These are phyloP conservation scores for Trypanosoma conorhini DNA, from an alignment of 208 protist species.

Conservation along the genomic window DNA sequence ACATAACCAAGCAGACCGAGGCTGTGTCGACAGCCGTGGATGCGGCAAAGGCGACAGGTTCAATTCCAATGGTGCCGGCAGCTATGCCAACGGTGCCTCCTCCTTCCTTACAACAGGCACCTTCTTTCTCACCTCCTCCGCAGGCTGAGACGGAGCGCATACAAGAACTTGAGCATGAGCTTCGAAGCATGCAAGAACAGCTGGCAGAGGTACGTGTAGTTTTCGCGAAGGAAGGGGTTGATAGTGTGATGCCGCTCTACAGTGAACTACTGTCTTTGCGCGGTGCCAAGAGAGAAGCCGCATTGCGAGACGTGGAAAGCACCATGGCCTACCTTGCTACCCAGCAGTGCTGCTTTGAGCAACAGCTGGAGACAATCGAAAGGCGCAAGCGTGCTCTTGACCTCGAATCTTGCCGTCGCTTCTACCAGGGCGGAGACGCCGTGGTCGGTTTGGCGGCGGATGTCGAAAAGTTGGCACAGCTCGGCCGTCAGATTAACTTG, in stretches of 20 bases:
- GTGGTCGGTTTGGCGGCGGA: constrained; percentile 4
- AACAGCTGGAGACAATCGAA: constrained; percentile 8
- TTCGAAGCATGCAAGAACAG: constrained; percentile 20
- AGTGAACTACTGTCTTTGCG: constrained; percentile 53
- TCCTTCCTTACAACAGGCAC: background rate
- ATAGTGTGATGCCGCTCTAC: constrained; percentile 51
- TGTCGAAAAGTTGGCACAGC: constrained; percentile 20
- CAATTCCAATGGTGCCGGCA: background rate
- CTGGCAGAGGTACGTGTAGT: constrained; percentile 45
- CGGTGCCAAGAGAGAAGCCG: constrained; percentile 16
- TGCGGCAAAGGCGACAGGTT: background rate
- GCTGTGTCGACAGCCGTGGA: background rate
- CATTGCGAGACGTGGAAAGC: constrained; percentile 13
- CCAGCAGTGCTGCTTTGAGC: constrained; percentile 19
- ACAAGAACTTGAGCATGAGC: constrained; percentile 15
- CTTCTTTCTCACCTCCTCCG: background rate
- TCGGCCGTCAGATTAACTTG: constrained; percentile 13
- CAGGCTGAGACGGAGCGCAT: background rate
- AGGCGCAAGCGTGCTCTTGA: constrained; percentile 5
- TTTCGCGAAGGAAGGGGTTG: constrained; percentile 39
- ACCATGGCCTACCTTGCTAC: constrained; percentile 26
- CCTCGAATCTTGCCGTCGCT: constrained; percentile 6
- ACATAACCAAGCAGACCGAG: background rate
- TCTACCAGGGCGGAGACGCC: background rate
- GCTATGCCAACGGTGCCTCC: background rate